These are phyloP conservation scores for Jasminum sambac DNA, from an alignment of 257 asterid species.

Conservation along the genomic window DNA sequence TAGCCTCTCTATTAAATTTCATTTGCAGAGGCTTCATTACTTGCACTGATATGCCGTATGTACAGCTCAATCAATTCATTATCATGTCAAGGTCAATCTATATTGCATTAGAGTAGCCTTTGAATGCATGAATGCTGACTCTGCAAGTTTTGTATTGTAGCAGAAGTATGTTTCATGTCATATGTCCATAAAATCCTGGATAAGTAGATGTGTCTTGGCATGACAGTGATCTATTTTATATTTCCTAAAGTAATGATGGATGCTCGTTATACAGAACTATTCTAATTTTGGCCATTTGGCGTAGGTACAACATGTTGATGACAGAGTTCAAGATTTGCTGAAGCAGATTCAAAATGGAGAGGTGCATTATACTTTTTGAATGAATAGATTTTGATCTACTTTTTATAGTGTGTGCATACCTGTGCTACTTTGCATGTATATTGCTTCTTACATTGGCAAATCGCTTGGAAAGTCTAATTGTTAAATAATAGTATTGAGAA, in stretches of 20 bases:
- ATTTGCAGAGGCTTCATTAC: not conserved
- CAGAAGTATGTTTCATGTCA: not conserved
- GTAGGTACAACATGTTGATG: conserved; percentile 73
- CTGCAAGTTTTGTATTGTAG: conserved; percentile 1
- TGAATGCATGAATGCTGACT: not conserved
- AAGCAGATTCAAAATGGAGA: conserved; percentile 61
- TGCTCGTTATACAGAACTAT: not conserved
- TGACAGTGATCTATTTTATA: not conserved
- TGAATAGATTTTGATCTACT: conserved; percentile 2
- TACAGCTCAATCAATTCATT: not conserved
- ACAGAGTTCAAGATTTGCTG: conserved; percentile 66
- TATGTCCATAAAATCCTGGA: not conserved
- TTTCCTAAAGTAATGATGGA: not conserved
- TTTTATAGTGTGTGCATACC: not conserved
- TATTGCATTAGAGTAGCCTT: not conserved
- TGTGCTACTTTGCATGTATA: not conserved
- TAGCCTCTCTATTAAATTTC: not conserved
- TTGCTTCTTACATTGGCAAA: conserved; percentile 7
- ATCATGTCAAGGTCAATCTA: not conserved
- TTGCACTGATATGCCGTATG: not conserved
- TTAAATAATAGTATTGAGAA: not conserved
- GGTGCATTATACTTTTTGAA: conserved; percentile 44
- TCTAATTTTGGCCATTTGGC: conserved; percentile 21
- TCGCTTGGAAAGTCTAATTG: not conserved
- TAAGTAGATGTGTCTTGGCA: not conserved